These are phyloP conservation scores for Fusarium miscanthi DNA, from an alignment of 2,329 filamentous ascomycete species.

Conservation along the genomic window DNA sequence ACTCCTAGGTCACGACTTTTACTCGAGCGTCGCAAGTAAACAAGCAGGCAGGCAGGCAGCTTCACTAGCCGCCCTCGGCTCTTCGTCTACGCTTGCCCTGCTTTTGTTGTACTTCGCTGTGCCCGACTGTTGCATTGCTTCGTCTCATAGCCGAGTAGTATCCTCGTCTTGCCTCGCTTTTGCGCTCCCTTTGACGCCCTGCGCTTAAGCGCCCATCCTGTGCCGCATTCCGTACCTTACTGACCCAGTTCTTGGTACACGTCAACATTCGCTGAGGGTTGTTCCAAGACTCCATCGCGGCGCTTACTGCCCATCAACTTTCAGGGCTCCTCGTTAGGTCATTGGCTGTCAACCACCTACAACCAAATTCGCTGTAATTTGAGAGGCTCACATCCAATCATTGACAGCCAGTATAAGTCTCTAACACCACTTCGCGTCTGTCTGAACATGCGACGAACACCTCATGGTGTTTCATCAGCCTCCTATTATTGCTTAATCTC, in stretches of 20 bases:
- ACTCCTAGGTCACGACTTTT: conserved; percentile 27
- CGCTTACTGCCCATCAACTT: conserved; percentile 39
- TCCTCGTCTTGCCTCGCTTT: conserved; percentile 23
- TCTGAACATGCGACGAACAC: conserved; percentile 41
- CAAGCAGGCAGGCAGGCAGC: conserved; percentile 16
- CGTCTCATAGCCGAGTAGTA: conserved; percentile 16
- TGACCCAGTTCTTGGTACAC: conserved; percentile 25
- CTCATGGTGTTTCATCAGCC: conserved; percentile 42
- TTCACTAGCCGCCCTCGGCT: conserved; percentile 30
- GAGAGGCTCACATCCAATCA: conserved; percentile 31
- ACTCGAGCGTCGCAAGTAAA: conserved; percentile 29
- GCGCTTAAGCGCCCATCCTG: conserved; percentile 37
- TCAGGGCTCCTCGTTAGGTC: conserved; percentile 11
- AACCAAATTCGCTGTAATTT: conserved; percentile 33
- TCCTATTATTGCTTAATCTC: conserved; percentile 37
- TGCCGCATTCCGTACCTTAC: conserved; percentile 37
- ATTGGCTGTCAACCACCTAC: conserved; percentile 33
- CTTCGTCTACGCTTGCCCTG: conserved; percentile 13
- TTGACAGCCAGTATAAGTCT: conserved; percentile 28
- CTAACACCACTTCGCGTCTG: conserved; percentile 35
- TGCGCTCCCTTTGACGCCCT: conserved; percentile 16
- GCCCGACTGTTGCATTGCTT: conserved; percentile 21
- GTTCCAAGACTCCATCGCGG: conserved; percentile 25
- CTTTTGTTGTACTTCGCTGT: conserved; percentile 4
- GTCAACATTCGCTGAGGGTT: conserved; percentile 34